Conservation (phyloP, 169 alveolate genomes). For the Eimeria tenella region DNA sequence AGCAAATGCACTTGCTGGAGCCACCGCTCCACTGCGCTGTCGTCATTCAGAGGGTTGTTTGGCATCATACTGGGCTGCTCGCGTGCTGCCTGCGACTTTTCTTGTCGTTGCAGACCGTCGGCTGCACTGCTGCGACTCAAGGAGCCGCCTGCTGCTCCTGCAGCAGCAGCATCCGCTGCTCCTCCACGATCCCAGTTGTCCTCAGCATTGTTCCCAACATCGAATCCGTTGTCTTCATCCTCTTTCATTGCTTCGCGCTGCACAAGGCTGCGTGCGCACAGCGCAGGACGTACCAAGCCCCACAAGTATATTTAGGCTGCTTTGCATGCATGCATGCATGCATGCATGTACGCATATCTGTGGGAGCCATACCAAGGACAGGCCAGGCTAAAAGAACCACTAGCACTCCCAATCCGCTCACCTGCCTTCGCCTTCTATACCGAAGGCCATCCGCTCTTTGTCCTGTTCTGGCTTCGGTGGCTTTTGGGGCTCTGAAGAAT, state of each 20-base stretch:
- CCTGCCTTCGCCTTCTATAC: constrained; percentile 71
- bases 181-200: constrained; percentile 39
- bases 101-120: neutral
- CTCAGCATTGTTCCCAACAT: neutral
- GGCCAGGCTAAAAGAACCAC: too few species aligned
- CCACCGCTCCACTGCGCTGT: constrained; percentile 66
- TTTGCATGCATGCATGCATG: too few species aligned
- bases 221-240: constrained; percentile 31
- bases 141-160: constrained; percentile 28
- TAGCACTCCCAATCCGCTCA: neutral
- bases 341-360: too few species aligned
- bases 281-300: neutral
- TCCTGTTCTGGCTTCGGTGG: neutral
- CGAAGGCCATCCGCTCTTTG: constrained; percentile 24
- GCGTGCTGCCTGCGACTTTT: neutral
- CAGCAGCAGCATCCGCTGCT: constrained; percentile 19
- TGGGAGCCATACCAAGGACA: too few species aligned
- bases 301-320: too few species aligned
- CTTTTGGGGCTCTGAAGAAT: constrained; percentile 27
- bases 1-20: constrained; percentile 72
- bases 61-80: constrained; percentile 6
- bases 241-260: constrained; percentile 61
- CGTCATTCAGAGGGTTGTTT: constrained; percentile 37
- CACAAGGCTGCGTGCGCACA: constrained; percentile 57
- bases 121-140: constrained; percentile 26